A percentile compares a stretch with the other conserved stretches of the same genome.
Evolutionary conservation across 1,284 basidiomycete genomes (phyloP).

Genomic region (Neotropicomus parvogracilis): DNA sequence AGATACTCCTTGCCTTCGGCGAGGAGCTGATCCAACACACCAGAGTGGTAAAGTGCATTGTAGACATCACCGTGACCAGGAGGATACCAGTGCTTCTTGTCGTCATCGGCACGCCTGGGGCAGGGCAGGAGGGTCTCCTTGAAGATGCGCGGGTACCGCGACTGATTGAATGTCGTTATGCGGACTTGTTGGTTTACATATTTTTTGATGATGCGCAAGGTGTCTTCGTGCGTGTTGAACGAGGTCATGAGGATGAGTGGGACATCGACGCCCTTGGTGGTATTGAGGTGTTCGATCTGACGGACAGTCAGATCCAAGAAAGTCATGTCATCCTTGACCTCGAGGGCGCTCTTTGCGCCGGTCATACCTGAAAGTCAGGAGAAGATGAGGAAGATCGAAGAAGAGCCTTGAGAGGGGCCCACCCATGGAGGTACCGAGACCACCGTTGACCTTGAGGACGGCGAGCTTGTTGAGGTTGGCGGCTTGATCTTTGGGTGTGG

Average conservation of each 20-base stretch:
- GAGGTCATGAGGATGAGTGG: constrained; percentile 99
- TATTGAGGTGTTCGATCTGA: constrained; percentile 91
- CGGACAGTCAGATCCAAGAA: constrained; percentile 97
- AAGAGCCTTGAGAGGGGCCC: constrained; percentile 22
- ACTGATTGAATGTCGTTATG: constrained; percentile 97
- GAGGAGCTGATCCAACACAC: constrained; percentile 92
- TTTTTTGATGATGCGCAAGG: constrained; percentile 97
- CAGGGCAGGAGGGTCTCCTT: constrained; percentile 92
- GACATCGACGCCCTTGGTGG: constrained; percentile 73
- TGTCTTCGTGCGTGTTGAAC: constrained; percentile 99
- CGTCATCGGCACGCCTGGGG: constrained; percentile 81
- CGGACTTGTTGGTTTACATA: constrained; percentile 97
- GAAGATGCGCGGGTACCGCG: constrained; percentile 95
- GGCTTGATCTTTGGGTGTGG: constrained; percentile 55
- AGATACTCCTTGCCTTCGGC: constrained; percentile 98
- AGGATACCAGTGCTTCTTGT: constrained; percentile 98
- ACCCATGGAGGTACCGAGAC: constrained; percentile 97
- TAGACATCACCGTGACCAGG: constrained; percentile 98
- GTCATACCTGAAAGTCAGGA: constrained; percentile 68
- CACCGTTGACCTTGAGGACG: constrained; percentile 99
- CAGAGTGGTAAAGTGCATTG: constrained; percentile 92
- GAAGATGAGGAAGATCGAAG: constrained; percentile 11
- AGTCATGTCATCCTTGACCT: constrained; percentile 97
- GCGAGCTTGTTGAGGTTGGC: constrained; percentile 90
- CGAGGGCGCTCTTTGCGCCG: constrained; percentile 86